Evolutionary conservation across 306 rosid genomes (phyloP).

Genomic region (Calophaca sinica): DNA sequence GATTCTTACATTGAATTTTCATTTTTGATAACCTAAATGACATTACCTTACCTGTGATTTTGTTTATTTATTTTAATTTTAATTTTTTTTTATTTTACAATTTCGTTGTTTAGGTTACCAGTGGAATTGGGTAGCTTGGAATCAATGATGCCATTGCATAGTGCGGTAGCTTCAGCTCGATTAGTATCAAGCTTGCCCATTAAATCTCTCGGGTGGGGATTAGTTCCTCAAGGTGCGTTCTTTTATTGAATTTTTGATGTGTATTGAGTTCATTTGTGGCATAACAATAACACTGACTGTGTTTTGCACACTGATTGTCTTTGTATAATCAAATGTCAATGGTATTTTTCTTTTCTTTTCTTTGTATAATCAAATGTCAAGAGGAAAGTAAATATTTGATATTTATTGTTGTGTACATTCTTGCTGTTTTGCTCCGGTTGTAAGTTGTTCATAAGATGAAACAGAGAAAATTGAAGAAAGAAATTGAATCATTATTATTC

Average conservation of each 20-base stretch:
- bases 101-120: constrained; percentile 64
- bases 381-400: too few species aligned
- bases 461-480: too few species aligned
- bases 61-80: not conserved
- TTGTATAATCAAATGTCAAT: constrained; percentile 10
- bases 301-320: not conserved
- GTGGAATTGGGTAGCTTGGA: constrained; percentile 70
- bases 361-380: too few species aligned
- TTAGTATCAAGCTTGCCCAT: constrained; percentile 75
- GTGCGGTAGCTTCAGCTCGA: constrained; percentile 79
- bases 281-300: too few species aligned
- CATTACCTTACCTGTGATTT: not conserved
- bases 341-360: too few species aligned
- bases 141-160: constrained; percentile 79
- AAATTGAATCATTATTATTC: too few species aligned
- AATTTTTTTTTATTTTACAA: not conserved
- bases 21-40: constrained; percentile 9
- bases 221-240: constrained; percentile 88
- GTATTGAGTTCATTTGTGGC: not conserved
- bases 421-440: not conserved
- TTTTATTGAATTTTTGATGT: not conserved
- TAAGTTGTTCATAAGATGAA: too few species aligned
- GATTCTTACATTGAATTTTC: not conserved
- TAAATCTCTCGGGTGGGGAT: constrained; percentile 72
- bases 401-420: too few species aligned